Evolutionary conservation across 495 filamentous ascomycete genomes (phyloP), one percentile per base, ranked within the genome.

Genomic region (Pyrenopolyporus hunteri): DNA sequence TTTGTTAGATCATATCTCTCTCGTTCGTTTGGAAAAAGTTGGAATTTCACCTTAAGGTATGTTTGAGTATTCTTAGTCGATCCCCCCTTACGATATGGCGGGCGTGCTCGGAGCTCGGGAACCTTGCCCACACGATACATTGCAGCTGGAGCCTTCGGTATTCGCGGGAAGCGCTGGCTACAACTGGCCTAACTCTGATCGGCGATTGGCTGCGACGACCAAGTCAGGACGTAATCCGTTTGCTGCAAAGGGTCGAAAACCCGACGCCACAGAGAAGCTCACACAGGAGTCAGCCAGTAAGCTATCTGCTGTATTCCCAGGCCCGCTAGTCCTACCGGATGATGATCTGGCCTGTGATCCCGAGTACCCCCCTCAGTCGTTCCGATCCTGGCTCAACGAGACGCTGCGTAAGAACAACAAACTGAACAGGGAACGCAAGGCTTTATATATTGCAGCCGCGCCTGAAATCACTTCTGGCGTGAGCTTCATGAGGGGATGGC

Each of bases 321-420:
- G 76, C 0, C 86, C 86, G 0, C 68, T 89, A 9, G 67, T 88
- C 1, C 71, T 90, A 0, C 87, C 87, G 1, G 73, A 73, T 5
- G 86, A 89, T 66, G 82, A 85, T 20, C 78, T 90, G 1, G 71
- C 78, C 3, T 63, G 70, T 9, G 83, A 88, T 58, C 79, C 82
- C 6, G 72, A 78, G 2, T 79, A 78, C 39, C 78, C 82, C 3
- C 70, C 81, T 0, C 87, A 89, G 63, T 87, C 78, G 33, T 69
- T 89, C 17, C 73, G 78, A 29, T 75, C 77, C 4, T 90, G 83
- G 83, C 55, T 77, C 13, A 64, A 73, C 6, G 74, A 70, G n/a
- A 74, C 77, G 33, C 50, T 76, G 5, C 77, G 85, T 28, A 89
- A 89, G 28, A 36, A 44, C 28, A 17, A 29, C 57, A 74, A 75